Conservation (phyloP, 2,329 filamentous ascomycete genomes). For the Cercospora zeae-maydis region DNA sequence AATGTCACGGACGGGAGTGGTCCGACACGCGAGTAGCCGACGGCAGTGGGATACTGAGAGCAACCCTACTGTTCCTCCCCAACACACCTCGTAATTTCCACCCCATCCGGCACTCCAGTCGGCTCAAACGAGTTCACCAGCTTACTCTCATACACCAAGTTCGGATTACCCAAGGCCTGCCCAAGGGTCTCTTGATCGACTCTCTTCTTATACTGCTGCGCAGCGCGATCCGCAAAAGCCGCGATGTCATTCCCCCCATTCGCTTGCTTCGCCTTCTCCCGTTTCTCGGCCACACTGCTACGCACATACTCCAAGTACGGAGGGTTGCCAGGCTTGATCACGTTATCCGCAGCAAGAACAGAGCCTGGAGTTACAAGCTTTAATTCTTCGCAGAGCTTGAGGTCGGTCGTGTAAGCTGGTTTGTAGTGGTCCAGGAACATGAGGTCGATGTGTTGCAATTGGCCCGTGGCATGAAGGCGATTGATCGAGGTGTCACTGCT, state of each 20-base stretch:
- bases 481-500: slow-evolving; percentile 63
- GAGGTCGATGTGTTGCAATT: slow-evolving; percentile 61
- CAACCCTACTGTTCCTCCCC: slow-evolving; percentile 30
- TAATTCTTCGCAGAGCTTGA: slow-evolving; percentile 73
- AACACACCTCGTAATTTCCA: slow-evolving; percentile 63
- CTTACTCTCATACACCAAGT: slow-evolving; percentile 62
- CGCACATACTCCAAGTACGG: slow-evolving; percentile 68
- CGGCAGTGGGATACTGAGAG: no score
- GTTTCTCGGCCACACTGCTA: slow-evolving; percentile 55
- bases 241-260: slow-evolving; percentile 33
- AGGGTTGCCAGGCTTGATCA: slow-evolving; percentile 68
- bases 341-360: slow-evolving; percentile 66
- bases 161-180: slow-evolving; percentile 56
- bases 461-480: slow-evolving; percentile 54
- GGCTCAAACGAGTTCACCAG: slow-evolving; percentile 65
- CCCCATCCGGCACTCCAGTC: slow-evolving; percentile 61
- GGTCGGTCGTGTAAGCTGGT: slow-evolving; percentile 67
- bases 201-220: slow-evolving; percentile 49
- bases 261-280: slow-evolving; percentile 30
- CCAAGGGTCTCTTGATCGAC: slow-evolving; percentile 46
- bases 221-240: slow-evolving; percentile 44
- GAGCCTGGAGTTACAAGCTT: slow-evolving; percentile 60
- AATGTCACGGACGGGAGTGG: no score
- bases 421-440: slow-evolving; percentile 82
- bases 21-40: no score